Conservation (phyloP, 2,329 filamentous ascomycete species). For the Sclerotinia minor region DNA sequence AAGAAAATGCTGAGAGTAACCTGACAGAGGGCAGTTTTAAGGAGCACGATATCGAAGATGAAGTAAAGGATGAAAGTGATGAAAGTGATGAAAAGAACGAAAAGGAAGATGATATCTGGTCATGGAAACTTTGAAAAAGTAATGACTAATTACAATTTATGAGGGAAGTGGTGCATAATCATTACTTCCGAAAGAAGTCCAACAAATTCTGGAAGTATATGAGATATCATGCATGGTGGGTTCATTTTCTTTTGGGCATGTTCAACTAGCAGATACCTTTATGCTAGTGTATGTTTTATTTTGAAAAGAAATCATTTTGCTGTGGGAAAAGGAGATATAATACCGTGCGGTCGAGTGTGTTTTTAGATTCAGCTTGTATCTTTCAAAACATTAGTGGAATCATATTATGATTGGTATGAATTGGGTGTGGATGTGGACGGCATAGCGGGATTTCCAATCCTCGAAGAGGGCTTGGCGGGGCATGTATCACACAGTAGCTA, state of each 20-base stretch:
- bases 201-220: neutral
- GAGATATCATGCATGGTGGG: too few species aligned
- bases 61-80: too few species aligned
- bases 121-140: neutral
- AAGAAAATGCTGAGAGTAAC: neutral
- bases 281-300: neutral
- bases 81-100: neutral
- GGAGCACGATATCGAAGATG: too few species aligned
- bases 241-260: too few species aligned
- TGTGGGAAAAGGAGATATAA: neutral
- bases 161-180: neutral
- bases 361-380: neutral
- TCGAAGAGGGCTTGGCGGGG: accelerated
- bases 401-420: neutral
- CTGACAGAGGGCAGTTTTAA: neutral
- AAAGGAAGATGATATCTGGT: neutral
- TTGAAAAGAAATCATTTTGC: neutral
- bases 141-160: neutral
- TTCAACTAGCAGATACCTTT: neutral
- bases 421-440: too few species aligned
- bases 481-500: too few species aligned
- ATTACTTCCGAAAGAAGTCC: neutral
- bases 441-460: too few species aligned
- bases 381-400: neutral
- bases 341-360: accelerated